Percentiles rank a stretch among this genome's conserved stretches.
Evolutionary conservation across 2,329 filamentous ascomycete species (phyloP).

Genomic region (Orbilia ellipsospora): DNA sequence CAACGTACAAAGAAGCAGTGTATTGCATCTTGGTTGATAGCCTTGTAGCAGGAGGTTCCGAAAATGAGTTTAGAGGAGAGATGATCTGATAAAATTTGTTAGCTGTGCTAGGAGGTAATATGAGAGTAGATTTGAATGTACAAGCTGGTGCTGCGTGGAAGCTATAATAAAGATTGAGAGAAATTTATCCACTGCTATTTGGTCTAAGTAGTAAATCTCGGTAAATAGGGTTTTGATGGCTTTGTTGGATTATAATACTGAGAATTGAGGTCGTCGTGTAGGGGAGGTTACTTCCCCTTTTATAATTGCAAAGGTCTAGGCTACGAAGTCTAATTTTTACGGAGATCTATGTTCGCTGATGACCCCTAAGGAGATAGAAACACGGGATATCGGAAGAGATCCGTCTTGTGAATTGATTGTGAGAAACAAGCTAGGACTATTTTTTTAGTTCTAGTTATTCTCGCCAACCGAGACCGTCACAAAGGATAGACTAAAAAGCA

Average conservation of each 20-base stretch:
- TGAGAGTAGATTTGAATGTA: too few species aligned
- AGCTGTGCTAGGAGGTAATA: too few species aligned
- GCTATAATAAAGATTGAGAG: too few species aligned
- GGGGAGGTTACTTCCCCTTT: not conserved
- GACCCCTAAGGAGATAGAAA: not conserved
- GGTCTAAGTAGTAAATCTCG: too few species aligned
- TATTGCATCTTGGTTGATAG: constrained; percentile 20
- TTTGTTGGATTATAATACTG: not conserved
- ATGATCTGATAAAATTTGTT: too few species aligned
- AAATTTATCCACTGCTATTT: too few species aligned
- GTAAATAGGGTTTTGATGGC: not conserved
- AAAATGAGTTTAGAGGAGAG: not conserved
- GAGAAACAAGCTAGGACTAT: too few species aligned
- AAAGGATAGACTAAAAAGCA: too few species aligned
- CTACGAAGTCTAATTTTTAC: not conserved
- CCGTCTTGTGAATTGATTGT: too few species aligned
- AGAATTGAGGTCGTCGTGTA: not conserved
- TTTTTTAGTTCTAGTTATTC: too few species aligned
- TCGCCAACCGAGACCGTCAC: too few species aligned
- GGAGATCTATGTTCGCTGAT: not conserved
- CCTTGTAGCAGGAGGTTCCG: not conserved
- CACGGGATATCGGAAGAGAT: constrained; percentile 4
- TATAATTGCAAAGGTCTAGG: not conserved
- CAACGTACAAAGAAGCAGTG: not conserved
- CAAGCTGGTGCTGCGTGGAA: too few species aligned